Base-by-base conservation (phyloP, 2,329 filamentous ascomycete species). In the Curvularia verruculosa region DNA sequence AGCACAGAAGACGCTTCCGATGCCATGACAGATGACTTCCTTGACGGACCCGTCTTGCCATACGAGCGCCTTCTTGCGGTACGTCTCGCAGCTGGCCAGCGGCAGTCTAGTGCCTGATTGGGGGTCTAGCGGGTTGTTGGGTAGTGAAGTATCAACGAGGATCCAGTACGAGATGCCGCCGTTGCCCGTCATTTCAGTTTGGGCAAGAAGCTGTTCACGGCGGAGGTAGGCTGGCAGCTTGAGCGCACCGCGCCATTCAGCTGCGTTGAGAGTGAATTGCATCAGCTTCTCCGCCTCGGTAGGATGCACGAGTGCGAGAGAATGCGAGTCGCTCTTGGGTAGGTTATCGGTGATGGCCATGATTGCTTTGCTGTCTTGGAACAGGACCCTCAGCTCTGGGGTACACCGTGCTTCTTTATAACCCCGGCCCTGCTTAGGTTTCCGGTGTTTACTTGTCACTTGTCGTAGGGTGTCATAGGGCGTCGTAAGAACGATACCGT, bases 1-100 rank as follows among this genome's bases (percentile, higher is more conserved):
- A 39, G 86, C 83, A 3, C 88, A 92, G 73, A 88, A 95, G n/a
- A 96, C 92, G 58, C 88, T 91, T 13, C 87, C 90, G 54, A 96
- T 84, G 5, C 89, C 92, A 76, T 96, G 88, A 15, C 86, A 85
- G 9, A 86, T 78, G 2, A 83, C 85, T 44, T 91, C 86, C 53
- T 79, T 73, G 15, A 74, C 15, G 83, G 77, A 69, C 26, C 83
- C 84, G 47, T 80, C 61, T 4, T 71, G 73, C 57, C 79, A 78
- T 1, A 81, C 73, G 1, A 83, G 62, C 2, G 80, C 81, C 49
- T 74, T 78, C 70, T 83, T 83, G 41, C 75, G 75, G 60, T 81
- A 78, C 1, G 83, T 84, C 69, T 88, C 86, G 68, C 86, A 88
- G 44, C 84, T 84, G 44, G 82, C 82, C 6, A 88, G 75, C 19